These are phyloP conservation scores for Cystofilobasidium macerans DNA, from an alignment of 768 basidiomycete genomes.

Conservation along the genomic window DNA sequence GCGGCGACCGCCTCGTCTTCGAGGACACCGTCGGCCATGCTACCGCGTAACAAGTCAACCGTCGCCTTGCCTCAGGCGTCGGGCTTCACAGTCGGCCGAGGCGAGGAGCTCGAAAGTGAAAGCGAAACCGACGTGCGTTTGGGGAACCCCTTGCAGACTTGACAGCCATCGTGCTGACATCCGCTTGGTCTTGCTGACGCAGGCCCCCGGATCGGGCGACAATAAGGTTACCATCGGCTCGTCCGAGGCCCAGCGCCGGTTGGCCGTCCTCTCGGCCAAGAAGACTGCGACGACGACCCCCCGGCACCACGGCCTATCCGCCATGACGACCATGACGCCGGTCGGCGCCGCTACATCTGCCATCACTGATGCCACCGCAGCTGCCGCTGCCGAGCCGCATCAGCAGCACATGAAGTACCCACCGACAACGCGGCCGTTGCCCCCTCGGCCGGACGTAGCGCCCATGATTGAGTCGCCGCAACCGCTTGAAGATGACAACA, in stretches of 20 bases:
- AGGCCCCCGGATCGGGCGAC: conserved; percentile 10
- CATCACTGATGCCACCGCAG: no score
- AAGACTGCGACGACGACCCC: conserved; percentile 2
- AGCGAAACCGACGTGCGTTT: conserved; percentile 21
- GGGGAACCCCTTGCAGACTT: not conserved
- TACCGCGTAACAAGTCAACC: conserved; percentile 18
- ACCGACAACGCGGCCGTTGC: conserved; percentile 15
- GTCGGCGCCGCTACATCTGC: no score
- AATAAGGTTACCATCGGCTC: conserved; percentile 18
- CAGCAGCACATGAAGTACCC: conserved; percentile 9
- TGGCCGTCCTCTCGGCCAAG: conserved; percentile 10
- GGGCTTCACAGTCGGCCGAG: conserved; percentile 17
- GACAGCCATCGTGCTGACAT: not conserved
- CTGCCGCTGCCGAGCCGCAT: not conserved
- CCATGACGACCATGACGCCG: conserved; percentile 14
- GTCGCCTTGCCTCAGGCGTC: conserved; percentile 19
- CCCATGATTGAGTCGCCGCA: no score
- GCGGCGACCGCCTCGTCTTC: not conserved
- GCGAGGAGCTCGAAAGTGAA: conserved; percentile 19
- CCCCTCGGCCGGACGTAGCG: conserved; percentile 12
- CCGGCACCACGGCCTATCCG: conserved; percentile 4
- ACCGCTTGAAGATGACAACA: no score
- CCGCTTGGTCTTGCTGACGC: not conserved
- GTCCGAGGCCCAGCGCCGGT: conserved; percentile 25
- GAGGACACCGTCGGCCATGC: not conserved